Conservation (phyloP, 495 filamentous ascomycete species). For the Astrothelium macrocarpum region DNA sequence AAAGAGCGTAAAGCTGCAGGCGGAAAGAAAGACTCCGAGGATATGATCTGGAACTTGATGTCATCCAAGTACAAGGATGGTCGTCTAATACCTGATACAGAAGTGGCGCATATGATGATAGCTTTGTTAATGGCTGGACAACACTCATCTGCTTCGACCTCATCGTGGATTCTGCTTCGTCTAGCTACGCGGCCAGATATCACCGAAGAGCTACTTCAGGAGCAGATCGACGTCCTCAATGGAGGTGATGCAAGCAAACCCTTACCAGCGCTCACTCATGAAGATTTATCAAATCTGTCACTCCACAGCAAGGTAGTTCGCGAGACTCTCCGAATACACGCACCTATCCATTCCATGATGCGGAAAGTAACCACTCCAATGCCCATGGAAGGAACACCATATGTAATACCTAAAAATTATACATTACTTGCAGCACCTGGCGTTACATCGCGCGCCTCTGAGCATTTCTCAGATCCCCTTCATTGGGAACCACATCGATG, state of each 20-base stretch:
- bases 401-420: conserved; percentile 65
- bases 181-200: conserved; percentile 48
- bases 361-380: conserved; percentile 53
- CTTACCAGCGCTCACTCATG: conserved; percentile 45
- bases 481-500: conserved; percentile 85
- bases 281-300: conserved; percentile 43
- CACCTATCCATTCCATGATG: conserved; percentile 57
- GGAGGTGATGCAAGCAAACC: conserved; percentile 25
- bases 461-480: conserved; percentile 72
- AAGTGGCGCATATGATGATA: conserved; percentile 62
- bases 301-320: conserved; percentile 50
- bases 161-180: conserved; percentile 51
- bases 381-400: conserved; percentile 64
- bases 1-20: conserved; percentile 40
- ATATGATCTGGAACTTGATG: conserved; percentile 66
- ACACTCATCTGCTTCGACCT: conserved; percentile 51
- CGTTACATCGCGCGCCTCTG: conserved; percentile 55
- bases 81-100: conserved; percentile 48
- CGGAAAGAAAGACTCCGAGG: conserved; percentile 45
- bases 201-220: conserved; percentile 48
- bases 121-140: conserved; percentile 58
- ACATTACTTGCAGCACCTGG: conserved; percentile 74
- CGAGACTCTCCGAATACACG: conserved; percentile 53
- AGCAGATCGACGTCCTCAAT: conserved; percentile 45
- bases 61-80: conserved; percentile 54